Evolutionary conservation across 2,329 filamentous ascomycete genomes (phyloP).

Genomic region (Microsporum ferrugineum): DNA sequence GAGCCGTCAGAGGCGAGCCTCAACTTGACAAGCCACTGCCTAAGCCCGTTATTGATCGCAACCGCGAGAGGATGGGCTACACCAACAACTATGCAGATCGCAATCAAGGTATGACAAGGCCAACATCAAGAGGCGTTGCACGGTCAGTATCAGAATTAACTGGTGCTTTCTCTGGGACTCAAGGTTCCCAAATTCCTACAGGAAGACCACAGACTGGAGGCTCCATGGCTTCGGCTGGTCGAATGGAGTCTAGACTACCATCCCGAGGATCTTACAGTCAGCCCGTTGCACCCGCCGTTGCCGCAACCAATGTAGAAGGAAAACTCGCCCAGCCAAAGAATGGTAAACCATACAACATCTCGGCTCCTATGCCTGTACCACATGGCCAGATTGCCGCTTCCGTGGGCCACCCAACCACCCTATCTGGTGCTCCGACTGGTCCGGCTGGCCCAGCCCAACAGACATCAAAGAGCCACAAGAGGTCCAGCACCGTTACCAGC

Average conservation of each 20-base stretch:
- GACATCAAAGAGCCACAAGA: slow-evolving; percentile 45
- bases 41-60: slow-evolving; percentile 7
- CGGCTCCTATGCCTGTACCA: slow-evolving; percentile 51
- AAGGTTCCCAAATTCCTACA: slow-evolving; percentile 32
- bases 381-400: slow-evolving; percentile 41
- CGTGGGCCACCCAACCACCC: slow-evolving; percentile 50
- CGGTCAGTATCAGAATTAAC: slow-evolving; percentile 49
- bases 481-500: slow-evolving; percentile 65
- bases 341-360: slow-evolving; percentile 59
- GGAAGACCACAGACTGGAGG: slow-evolving; percentile 68
- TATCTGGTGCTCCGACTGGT: slow-evolving; percentile 46
- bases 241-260: slow-evolving; percentile 47
- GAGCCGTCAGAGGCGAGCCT: slow-evolving; percentile 33
- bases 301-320: slow-evolving; percentile 78
- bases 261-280: slow-evolving; percentile 76
- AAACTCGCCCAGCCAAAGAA: slow-evolving; percentile 70
- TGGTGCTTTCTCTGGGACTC: slow-evolving; percentile 39
- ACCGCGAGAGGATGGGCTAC: slow-evolving; percentile 6
- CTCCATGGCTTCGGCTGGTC: slow-evolving; percentile 56
- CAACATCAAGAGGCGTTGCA: slow-evolving; percentile 40
- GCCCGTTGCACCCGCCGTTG: slow-evolving; percentile 74
- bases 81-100: slow-evolving; percentile 14
- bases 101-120: slow-evolving; percentile 26
- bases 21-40: slow-evolving; percentile 22
- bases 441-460: slow-evolving; percentile 44